Conservation (phyloP, 441 rosid genomes). For the Mallotus japonicus region DNA sequence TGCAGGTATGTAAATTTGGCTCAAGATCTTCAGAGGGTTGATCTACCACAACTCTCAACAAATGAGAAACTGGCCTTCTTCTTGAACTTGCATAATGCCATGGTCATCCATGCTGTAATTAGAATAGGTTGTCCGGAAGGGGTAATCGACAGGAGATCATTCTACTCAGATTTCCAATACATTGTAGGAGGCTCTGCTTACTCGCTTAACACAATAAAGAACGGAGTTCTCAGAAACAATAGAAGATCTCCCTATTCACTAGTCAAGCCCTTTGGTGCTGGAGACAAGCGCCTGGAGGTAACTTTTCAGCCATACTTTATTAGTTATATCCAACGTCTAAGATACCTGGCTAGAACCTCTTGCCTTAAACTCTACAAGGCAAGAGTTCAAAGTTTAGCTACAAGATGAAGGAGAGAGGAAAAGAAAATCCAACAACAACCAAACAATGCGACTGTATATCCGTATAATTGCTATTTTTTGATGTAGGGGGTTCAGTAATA, state of each 20-base stretch:
- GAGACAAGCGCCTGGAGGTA: conserved; percentile 64
- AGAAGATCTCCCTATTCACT: conserved; percentile 59
- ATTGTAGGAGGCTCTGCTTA: conserved; percentile 72
- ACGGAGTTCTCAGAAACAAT: conserved; percentile 68
- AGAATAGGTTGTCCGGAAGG: conserved; percentile 67
- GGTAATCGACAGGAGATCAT: conserved; percentile 59
- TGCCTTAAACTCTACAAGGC: too few species aligned
- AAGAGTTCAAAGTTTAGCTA: too few species aligned
- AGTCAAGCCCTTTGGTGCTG: conserved; percentile 46
- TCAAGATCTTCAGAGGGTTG: conserved; percentile 74
- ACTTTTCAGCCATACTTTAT: neutral
- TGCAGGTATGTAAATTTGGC: conserved; percentile 67
- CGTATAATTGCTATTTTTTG: neutral
- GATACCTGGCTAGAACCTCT: too few species aligned
- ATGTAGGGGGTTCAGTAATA: too few species aligned
- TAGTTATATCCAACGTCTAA: neutral
- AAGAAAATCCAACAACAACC: neutral
- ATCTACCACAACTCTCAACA: conserved; percentile 44
- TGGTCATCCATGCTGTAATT: conserved; percentile 85
- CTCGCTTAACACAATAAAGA: conserved; percentile 54
- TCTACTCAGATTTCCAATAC: conserved; percentile 66
- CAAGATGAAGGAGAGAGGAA: too few species aligned
- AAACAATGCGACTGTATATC: neutral
- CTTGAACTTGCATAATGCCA: conserved; percentile 81
- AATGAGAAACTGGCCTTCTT: conserved; percentile 75